These are phyloP conservation scores for Colletotrichum ledebouriae DNA, from an alignment of 2,329 filamentous ascomycete species.

Conservation along the genomic window DNA sequence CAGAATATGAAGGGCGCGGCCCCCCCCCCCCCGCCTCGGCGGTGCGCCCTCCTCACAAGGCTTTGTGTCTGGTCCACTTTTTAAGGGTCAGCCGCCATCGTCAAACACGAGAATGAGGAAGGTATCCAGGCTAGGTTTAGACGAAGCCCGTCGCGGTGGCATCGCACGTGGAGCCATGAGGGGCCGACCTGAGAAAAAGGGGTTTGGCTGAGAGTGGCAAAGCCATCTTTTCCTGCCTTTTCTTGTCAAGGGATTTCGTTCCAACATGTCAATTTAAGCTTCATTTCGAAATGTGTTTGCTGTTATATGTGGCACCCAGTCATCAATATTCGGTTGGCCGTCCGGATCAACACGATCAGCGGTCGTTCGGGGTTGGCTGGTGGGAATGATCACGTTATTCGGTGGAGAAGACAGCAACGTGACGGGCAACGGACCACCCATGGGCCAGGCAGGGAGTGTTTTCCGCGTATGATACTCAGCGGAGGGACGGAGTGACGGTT, in stretches of 20 bases:
- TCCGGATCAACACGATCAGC: conserved; percentile 34
- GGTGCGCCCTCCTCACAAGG: too few relatives aligned
- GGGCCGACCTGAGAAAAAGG: conserved; percentile 15
- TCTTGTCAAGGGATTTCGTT: neutral
- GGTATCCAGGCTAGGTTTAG: neutral
- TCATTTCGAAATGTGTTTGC: neutral
- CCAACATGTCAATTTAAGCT: neutral
- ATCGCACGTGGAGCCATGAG: conserved; percentile 19
- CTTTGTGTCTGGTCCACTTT: too few relatives aligned
- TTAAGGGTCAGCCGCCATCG: too few relatives aligned
- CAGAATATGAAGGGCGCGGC: too few relatives aligned
- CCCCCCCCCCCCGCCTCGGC: too few relatives aligned
- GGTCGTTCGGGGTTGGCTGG: conserved; percentile 15
- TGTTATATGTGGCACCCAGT: neutral
- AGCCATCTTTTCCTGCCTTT: neutral
- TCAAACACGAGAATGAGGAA: too few relatives aligned
- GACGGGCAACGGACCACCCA: conserved; percentile 12
- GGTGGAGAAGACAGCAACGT: conserved; percentile 34
- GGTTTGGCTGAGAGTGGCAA: neutral
- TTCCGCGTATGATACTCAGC: neutral
- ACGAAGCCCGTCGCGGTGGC: conserved; percentile 2
- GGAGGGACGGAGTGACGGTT: neutral
- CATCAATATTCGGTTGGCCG: conserved; percentile 13
- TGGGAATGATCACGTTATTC: conserved; percentile 24
- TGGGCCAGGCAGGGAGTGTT: conserved; percentile 21